Evolutionary conservation across 352 stramenopile genomes (phyloP), one percentile per base, ranked within the genome.

Genomic region (Phytophthora cryptogea): DNA sequence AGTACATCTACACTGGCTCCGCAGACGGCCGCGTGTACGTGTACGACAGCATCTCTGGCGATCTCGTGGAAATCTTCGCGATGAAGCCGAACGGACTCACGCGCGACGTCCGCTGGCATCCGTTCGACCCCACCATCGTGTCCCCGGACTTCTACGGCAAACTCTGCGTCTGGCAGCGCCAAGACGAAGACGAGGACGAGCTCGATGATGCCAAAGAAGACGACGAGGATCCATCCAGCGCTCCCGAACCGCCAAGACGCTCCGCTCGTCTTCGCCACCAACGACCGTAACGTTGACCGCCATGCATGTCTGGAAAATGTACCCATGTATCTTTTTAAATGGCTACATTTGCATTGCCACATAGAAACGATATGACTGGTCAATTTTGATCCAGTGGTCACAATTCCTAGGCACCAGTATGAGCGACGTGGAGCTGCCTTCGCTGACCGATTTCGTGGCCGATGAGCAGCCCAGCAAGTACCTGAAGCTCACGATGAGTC

Each of bases 101-200:
- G 37, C 83, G 86, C 30, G 86, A 94, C 58, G 86, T 94, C 40
- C 83, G 83, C 23, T 94, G 86, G 84, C 86, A 94, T 37, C 86
- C 86, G 40, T 90, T 83, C 55, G 80, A 92, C 28, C 81, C 86
- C 20, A 90, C 75, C 8, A 89, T 94, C 51, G 83, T 92, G 26
- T 94, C 86, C 13, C 83, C 82, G 0, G 86, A 94, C 56, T 94
- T 94, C 58, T 90, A 94, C 37, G 86, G 86, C 58, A 92, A 94
- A 59, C 72, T 92, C 33, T 92, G 83, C 58, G 75, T 94, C 52
- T 92, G 85, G 85, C 72, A 91, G 60, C 81, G 81, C 40, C 70
- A 85, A 16, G 75, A 83, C 47, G 54, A 73, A 10, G 59, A 67
- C n/a, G 43, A 50, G 20, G 37, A 44, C 1, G 39, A 44, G 3